Evolutionary conservation across 106 monocot genomes (phyloP).

Genomic region (Dioscorea dumetorum): DNA sequence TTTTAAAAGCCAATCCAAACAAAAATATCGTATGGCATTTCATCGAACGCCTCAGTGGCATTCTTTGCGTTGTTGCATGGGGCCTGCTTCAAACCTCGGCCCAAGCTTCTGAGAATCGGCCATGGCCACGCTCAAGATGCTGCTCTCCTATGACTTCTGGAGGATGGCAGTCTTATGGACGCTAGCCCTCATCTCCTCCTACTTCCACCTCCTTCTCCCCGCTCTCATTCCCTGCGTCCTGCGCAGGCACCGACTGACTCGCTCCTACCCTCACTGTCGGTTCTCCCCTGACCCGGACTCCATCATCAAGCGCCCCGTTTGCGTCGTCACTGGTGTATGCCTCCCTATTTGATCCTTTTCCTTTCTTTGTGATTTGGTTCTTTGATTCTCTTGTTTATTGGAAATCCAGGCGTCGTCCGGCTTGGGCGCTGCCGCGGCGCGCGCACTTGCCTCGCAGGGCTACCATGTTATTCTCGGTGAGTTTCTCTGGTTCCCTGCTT

Average conservation of each 20-base stretch:
- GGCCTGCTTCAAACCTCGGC: too few relatives aligned
- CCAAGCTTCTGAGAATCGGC: not conserved
- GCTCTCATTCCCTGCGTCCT: not conserved
- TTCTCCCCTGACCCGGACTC: slow-evolving; percentile 1
- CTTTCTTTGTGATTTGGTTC: not conserved
- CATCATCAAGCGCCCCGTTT: slow-evolving; percentile 31
- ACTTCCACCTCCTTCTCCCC: slow-evolving; percentile 38
- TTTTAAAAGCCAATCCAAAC: too few relatives aligned
- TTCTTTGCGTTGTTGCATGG: too few relatives aligned
- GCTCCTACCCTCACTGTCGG: slow-evolving; percentile 3
- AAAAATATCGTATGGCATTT: too few relatives aligned
- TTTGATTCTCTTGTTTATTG: not conserved
- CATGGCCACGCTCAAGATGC: slow-evolving; percentile 29
- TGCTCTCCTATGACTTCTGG: slow-evolving; percentile 65
- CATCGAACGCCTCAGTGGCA: too few relatives aligned
- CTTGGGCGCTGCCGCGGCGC: slow-evolving; percentile 57
- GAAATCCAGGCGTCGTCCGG: slow-evolving; percentile 67
- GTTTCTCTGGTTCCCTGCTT: not conserved
- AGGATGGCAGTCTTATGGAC: slow-evolving; percentile 68
- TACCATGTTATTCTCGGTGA: slow-evolving; percentile 75
- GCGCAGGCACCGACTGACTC: not conserved
- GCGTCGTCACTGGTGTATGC: slow-evolving; percentile 77
- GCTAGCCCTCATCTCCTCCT: slow-evolving; percentile 60
- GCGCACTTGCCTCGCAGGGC: slow-evolving; percentile 44
- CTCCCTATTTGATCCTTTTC: not conserved